Conservation (phyloP, 108 stramenopile species). For the Mediolabrus comicus region DNA sequence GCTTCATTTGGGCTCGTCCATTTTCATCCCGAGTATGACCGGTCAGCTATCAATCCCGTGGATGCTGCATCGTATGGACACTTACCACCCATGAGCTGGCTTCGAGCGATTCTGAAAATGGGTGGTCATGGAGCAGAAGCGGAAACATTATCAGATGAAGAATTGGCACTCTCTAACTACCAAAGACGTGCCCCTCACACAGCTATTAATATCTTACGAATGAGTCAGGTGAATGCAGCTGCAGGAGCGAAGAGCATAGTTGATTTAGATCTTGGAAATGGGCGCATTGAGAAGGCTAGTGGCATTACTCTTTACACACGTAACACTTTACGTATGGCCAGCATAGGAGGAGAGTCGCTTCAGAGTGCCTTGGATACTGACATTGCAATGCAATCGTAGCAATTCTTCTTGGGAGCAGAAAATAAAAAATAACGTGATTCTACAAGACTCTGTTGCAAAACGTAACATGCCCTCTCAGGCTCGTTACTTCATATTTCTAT, state of each 20-base stretch:
- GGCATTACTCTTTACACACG: conserved; percentile 50
- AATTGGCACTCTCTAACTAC: conserved; percentile 56
- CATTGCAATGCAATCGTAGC: conserved; percentile 34
- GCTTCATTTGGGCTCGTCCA: conserved; percentile 61
- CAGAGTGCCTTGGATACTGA: conserved; percentile 47
- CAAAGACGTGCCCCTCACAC: conserved; percentile 72
- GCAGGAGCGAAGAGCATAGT: conserved; percentile 48
- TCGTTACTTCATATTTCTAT: background rate
- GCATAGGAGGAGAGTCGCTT: conserved; percentile 45
- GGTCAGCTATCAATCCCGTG: conserved; percentile 46
- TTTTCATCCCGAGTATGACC: conserved; percentile 68
- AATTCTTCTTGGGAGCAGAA: background rate
- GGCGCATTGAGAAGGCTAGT: conserved; percentile 53
- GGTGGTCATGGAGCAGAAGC: conserved; percentile 48
- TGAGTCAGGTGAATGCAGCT: conserved; percentile 44
- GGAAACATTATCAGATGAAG: conserved; percentile 53
- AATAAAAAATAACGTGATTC: too few species aligned
- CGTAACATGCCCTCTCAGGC: too few species aligned
- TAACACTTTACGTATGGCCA: conserved; percentile 55
- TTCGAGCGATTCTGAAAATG: conserved; percentile 60
- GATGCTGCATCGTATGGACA: conserved; percentile 62
- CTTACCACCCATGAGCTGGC: conserved; percentile 64
- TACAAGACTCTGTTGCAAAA: too few species aligned
- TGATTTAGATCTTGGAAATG: conserved; percentile 53
- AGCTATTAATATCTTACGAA: conserved; percentile 63